Evolutionary conservation across 345 rosid species (phyloP).

Genomic region (Pistacia atlantica): DNA sequence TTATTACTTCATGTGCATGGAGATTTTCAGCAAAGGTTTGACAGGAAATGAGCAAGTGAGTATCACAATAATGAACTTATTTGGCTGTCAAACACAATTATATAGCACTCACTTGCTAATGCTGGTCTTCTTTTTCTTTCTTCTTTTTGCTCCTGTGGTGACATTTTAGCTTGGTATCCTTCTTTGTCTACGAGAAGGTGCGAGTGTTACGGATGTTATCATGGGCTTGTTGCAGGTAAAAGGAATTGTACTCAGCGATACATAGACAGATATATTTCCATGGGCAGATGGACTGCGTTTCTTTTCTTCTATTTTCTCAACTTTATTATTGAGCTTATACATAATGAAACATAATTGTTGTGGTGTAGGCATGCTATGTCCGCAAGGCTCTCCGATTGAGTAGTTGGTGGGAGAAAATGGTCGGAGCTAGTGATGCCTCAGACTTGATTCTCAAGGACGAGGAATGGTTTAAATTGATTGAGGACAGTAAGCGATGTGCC

Average conservation of each 20-base stretch:
- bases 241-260: background rate
- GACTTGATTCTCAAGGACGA: conserved; percentile 19
- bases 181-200: conserved; percentile 61
- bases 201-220: conserved; percentile 44
- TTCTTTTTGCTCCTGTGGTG: background rate
- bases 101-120: background rate
- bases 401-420: conserved; percentile 32
- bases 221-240: conserved; percentile 65
- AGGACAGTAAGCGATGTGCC: conserved; percentile 46
- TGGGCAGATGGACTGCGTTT: background rate
- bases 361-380: conserved; percentile 52
- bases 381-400: conserved; percentile 42
- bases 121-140: conserved; percentile 1
- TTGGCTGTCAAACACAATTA: background rate
- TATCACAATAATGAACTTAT: background rate
- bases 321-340: background rate
- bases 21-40: conserved; percentile 33
- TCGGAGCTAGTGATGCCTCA: conserved; percentile 19
- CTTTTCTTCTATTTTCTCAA: background rate
- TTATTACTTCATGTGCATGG: conserved; percentile 55
- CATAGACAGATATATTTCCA: conserved; percentile 8
- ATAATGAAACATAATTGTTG: background rate
- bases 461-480: conserved; percentile 49
- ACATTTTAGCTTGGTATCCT: conserved; percentile 48
- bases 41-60: conserved; percentile 35